A percentile compares a stretch with the other conserved stretches of the same genome.
These are phyloP conservation scores for Lunularia cruciata DNA, from an alignment of 225 moss, liverwort and hornwort genomes.

Conservation along the genomic window DNA sequence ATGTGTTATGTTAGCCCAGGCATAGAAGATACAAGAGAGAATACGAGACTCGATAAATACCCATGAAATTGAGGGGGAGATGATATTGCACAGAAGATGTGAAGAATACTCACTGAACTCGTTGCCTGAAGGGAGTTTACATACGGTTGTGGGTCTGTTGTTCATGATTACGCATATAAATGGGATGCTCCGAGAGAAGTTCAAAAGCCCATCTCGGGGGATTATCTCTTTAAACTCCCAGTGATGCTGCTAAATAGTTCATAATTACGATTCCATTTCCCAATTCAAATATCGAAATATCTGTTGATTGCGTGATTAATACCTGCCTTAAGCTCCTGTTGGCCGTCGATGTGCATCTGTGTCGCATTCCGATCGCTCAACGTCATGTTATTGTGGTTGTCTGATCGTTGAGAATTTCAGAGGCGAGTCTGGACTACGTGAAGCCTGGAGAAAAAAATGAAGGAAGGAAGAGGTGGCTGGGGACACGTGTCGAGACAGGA, in stretches of 20 bases:
- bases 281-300: background rate
- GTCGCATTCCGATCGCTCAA: background rate
- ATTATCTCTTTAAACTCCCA: background rate
- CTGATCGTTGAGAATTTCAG: no score
- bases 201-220: background rate
- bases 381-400: no score
- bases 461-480: background rate
- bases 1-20: background rate
- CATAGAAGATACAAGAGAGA: constrained; percentile 3
- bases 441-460: constrained; percentile 1
- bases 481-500: background rate
- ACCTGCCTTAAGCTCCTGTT: background rate
- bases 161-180: constrained; percentile 6
- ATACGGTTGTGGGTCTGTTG: constrained; percentile 2
- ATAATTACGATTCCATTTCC: background rate
- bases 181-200: background rate
- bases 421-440: background rate
- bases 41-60: constrained; percentile 10
- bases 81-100: constrained; percentile 2
- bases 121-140: background rate
- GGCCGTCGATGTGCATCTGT: background rate
- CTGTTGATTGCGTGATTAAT: background rate
- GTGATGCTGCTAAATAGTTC: constrained; percentile 9
- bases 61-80: background rate
- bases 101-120: background rate